Percentiles rank a stretch among this genome's conserved stretches.
phyloP scores from a whole-genome alignment of 345 rosid genomes.

The Moricandia moricandioides region DNA sequence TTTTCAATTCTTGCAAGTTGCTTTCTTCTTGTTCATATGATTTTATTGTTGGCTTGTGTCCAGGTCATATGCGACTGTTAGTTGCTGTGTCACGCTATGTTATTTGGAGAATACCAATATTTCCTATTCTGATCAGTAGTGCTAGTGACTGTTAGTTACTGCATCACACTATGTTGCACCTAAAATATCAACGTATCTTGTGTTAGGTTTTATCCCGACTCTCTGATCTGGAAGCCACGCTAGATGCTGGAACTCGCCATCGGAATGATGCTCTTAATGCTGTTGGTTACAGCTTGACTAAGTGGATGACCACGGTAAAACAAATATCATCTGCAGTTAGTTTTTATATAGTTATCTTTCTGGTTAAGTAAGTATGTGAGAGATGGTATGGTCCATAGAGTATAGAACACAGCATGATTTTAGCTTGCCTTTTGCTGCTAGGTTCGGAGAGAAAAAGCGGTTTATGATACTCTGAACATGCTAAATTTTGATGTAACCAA shows the following conservation, averaged over 20 bases:
- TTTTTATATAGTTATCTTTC: neutral
- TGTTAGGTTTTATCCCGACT: slow-evolving; percentile 77
- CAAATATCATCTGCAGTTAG: neutral
- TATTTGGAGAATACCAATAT: slow-evolving; percentile 1
- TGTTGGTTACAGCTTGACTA: slow-evolving; percentile 62
- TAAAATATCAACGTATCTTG: slow-evolving; percentile 22
- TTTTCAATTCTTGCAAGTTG: too few species aligned
- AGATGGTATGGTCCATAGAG: slow-evolving; percentile 3
- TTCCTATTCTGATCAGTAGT: slow-evolving; percentile 5
- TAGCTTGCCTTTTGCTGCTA: slow-evolving; percentile 35
- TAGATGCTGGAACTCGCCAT: slow-evolving; percentile 84
- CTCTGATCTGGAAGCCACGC: slow-evolving; percentile 90
- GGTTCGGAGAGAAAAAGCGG: slow-evolving; percentile 91
- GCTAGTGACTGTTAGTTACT: slow-evolving; percentile 5
- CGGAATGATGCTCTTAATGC: slow-evolving; percentile 70
- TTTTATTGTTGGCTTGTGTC: slow-evolving; percentile 2
- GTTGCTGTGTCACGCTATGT: slow-evolving; percentile 11
- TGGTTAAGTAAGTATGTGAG: slow-evolving; percentile 7
- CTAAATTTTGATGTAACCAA: slow-evolving; percentile 95
- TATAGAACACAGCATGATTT: slow-evolving; percentile 23
- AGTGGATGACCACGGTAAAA: slow-evolving; percentile 81
- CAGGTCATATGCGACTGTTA: neutral
- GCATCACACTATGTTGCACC: slow-evolving; percentile 4
- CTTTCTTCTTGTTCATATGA: slow-evolving; percentile 13
- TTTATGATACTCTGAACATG: slow-evolving; percentile 88